A percentile compares a stretch with the other conserved stretches of the same genome.
phyloP scores from a whole-genome alignment of 208 protist genomes.

The Endotrypanum monterogeii region DNA sequence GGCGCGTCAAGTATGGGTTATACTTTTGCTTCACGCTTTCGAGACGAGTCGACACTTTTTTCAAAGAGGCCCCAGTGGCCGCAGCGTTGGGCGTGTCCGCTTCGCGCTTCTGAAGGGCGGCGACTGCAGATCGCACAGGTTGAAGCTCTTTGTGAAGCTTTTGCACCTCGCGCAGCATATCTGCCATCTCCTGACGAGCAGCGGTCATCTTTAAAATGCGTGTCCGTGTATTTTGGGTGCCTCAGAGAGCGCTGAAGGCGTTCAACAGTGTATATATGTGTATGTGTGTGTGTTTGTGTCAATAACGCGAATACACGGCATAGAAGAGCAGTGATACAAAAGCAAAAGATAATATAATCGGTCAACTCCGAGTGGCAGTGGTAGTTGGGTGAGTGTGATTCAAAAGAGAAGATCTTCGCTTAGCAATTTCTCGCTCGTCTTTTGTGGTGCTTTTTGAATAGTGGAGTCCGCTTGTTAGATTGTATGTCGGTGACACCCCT shows the following conservation, averaged over 20 bases:
- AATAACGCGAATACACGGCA: too few relatives aligned
- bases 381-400: too few relatives aligned
- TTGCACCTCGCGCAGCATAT: conserved; percentile 69
- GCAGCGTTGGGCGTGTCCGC: conserved; percentile 49
- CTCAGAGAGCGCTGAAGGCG: neutral
- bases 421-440: too few relatives aligned
- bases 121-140: conserved; percentile 73
- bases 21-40: conserved; percentile 61
- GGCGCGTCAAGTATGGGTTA: conserved; percentile 31
- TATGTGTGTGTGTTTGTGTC: neutral
- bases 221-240: neutral
- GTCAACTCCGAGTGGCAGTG: too few relatives aligned
- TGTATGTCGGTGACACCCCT: neutral
- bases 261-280: neutral
- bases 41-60: conserved; percentile 68
- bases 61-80: conserved; percentile 65
- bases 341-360: conserved; percentile 3
- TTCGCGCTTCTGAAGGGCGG: conserved; percentile 69
- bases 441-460: too few relatives aligned
- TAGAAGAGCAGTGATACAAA: neutral
- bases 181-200: conserved; percentile 50
- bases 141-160: conserved; percentile 82
- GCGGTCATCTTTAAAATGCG: conserved; percentile 32
- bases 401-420: neutral
- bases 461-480: neutral